Evolutionary conservation across 116 monocot species (phyloP), one percentile per base, ranked within the genome.

Genomic region (Dioscorea cayenensis): DNA sequence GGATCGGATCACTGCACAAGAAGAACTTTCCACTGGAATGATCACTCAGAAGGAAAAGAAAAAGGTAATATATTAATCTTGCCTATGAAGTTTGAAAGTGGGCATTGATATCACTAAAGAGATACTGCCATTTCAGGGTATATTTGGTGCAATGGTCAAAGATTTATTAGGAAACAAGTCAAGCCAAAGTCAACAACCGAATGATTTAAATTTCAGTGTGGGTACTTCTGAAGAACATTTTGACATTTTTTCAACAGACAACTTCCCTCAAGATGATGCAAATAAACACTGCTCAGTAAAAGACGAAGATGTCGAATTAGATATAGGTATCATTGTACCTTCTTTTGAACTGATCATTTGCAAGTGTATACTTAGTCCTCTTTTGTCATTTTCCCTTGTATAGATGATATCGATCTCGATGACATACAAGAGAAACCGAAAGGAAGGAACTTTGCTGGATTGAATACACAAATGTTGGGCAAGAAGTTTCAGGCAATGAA

Each of bases 321-420:
- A 86, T 72, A 95, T 95, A 83, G 89, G 95, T 86, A 29, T 28
- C 51, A 20, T 64, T 50, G 17, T 72, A 10, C 43, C 43, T 66
- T 49, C 51, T 10, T 6, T 25, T 18, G 17, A 18, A 62, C 18
- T 43, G 58, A 11, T 48, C 5, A 19, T 13, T 6, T 14, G 11
- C 20, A 49, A 68, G 60, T 52, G 14, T 22, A 5, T 14, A 37
- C 35, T 65, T 22, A 29, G 51, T 25, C 7, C 66, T 50, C 28
- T 36, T 64, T 59, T 64, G 6, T 52, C 65, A 18, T 59, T 67
- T 58, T 75, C 70, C 55, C 72, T 18, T 73, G 28, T 80, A 51
- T 69, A 95, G 92, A 95, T 85, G 92, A 87, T 70, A 86, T 89
- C 49, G 83, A 87, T 38, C 67, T 95, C 48, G 95, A 89, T 51